phyloP scores from a whole-genome alignment of 2,329 filamentous ascomycete species.

The Tolypocladium pustulatum region DNA sequence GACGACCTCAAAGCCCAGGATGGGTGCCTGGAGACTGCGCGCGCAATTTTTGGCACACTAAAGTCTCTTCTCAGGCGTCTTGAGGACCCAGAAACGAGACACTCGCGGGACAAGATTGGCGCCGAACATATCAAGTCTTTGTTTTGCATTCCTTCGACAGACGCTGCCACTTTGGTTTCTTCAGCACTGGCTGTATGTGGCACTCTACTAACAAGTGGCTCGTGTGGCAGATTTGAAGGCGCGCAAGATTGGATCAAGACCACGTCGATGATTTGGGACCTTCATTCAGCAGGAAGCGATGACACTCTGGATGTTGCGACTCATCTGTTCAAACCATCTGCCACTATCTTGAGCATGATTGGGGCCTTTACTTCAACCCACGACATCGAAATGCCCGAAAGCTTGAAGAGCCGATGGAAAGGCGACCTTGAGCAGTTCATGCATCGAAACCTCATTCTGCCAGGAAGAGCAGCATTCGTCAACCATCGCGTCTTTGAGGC shows the following conservation, averaged over 20 bases:
- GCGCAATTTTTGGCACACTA: conserved; percentile 37
- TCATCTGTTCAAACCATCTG: conserved; percentile 29
- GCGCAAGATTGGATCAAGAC: conserved; percentile 37
- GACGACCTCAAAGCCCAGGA: conserved; percentile 25
- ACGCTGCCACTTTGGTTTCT: conserved; percentile 33
- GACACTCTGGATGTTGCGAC: conserved; percentile 39
- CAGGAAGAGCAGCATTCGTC: conserved; percentile 36
- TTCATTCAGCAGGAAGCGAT: conserved; percentile 38
- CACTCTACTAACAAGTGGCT: conserved; percentile 20
- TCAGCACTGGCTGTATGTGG: conserved; percentile 36
- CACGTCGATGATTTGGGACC: conserved; percentile 37
- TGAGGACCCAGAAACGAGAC: conserved; percentile 19
- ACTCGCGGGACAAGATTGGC: conserved; percentile 37
- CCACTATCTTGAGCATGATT: conserved; percentile 29
- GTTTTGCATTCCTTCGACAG: conserved; percentile 38
- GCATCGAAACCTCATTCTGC: conserved; percentile 39
- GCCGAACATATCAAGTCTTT: conserved; percentile 48
- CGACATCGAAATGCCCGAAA: conserved; percentile 7
- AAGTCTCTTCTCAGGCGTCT: conserved; percentile 35
- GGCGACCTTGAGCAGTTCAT: conserved; percentile 37
- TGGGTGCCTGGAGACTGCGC: conserved; percentile 34
- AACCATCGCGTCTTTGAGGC: conserved; percentile 29
- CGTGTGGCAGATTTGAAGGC: conserved; percentile 22
- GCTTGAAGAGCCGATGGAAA: conserved; percentile 27
- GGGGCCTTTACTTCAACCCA: conserved; percentile 16